Evolutionary conservation across 78 protist species (phyloP).

Genomic region (Neovahlkampfia damariscottae): DNA sequence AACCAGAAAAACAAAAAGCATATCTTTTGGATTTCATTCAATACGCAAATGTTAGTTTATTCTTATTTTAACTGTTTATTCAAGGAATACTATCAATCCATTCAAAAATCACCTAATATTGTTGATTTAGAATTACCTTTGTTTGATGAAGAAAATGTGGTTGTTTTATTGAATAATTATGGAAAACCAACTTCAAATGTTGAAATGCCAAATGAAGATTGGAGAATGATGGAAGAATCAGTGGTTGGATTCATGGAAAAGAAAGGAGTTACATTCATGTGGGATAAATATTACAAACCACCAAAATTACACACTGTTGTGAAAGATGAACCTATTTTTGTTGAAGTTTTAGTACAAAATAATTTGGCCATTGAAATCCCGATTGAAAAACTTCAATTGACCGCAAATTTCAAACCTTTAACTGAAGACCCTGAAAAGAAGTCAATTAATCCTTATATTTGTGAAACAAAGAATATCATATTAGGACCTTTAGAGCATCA

Average conservation of each 20-base stretch:
- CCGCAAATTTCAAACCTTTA: no score
- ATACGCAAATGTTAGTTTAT: not conserved
- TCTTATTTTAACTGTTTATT: not conserved
- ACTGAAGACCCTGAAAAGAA: no score
- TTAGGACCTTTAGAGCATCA: not conserved
- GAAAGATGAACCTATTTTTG: not conserved
- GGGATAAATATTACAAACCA: slow-evolving; percentile 1
- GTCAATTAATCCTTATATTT: no score
- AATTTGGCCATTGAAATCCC: no score
- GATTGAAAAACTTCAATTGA: no score
- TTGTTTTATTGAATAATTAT: not conserved
- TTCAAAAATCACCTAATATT: not conserved
- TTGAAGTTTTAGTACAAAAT: not conserved
- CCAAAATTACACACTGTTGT: not conserved
- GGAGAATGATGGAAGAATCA: not conserved
- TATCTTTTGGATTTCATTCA: not conserved
- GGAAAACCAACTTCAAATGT: not conserved
- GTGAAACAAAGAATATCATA: no score
- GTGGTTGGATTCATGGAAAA: not conserved
- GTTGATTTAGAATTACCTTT: not conserved
- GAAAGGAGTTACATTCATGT: not conserved
- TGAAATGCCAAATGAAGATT: not conserved
- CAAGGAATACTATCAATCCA: not conserved
- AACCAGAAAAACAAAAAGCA: not conserved
- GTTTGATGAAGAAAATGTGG: not conserved